phyloP scores from a whole-genome alignment of 345 rosid species.

The Tarenaya hassleriana region DNA sequence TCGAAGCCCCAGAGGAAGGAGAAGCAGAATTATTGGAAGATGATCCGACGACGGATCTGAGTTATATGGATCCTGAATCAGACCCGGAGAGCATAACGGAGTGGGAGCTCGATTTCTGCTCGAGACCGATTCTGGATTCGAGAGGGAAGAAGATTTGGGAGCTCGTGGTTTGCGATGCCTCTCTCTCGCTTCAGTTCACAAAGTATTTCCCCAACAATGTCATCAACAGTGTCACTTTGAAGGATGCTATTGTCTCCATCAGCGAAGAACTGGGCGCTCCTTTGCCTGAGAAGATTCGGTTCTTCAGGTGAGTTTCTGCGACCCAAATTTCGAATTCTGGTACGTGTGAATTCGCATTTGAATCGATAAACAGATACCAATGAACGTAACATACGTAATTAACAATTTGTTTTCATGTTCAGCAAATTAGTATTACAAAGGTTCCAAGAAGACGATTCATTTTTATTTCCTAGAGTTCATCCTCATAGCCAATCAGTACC shows the following conservation, averaged over 20 bases:
- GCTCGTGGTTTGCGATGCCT: conserved; percentile 81
- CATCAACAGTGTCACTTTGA: conserved; percentile 80
- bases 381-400: no score
- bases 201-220: conserved; percentile 88
- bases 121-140: conserved; percentile 80
- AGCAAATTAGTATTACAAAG: no score
- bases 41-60: conserved; percentile 71
- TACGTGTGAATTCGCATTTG: no score
- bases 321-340: no score
- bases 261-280: conserved; percentile 67
- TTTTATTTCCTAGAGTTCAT: not conserved
- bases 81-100: conserved; percentile 65
- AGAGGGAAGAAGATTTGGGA: conserved; percentile 96
- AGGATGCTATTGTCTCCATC: conserved; percentile 62
- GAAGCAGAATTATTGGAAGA: conserved; percentile 36
- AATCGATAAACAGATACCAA: no score
- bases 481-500: not conserved
- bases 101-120: conserved; percentile 95
- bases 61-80: conserved; percentile 72
- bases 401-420: no score
- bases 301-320: conserved; percentile 52
- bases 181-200: conserved; percentile 80
- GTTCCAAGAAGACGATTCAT: no score
- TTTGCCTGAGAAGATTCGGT: conserved; percentile 67
- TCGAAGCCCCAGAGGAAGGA: conserved; percentile 31